A percentile compares a stretch with the other conserved stretches of the same genome.
Evolutionary conservation across 805 yeast species (phyloP).

Genomic region (Hanseniaspora lindneri): DNA sequence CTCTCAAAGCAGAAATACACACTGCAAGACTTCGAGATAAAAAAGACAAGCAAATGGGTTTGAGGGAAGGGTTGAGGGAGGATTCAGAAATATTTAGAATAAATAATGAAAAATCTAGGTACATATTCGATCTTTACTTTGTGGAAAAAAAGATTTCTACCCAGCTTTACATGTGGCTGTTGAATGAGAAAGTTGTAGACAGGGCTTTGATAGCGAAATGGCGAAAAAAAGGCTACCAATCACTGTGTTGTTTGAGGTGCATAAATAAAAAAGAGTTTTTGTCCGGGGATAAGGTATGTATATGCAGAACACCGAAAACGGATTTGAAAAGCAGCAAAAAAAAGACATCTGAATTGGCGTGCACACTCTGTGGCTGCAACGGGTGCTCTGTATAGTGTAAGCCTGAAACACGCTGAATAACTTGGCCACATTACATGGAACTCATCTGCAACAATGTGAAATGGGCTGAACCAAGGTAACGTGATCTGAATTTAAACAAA

Average conservation of each 20-base stretch:
- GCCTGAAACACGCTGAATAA: no score
- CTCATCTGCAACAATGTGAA: no score
- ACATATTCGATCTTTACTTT: slow-evolving; percentile 62
- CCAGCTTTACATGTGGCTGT: slow-evolving; percentile 61
- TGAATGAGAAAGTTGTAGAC: slow-evolving; percentile 57
- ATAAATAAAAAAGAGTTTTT: slow-evolving; percentile 47
- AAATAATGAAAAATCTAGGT: slow-evolving; percentile 65
- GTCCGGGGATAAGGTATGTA: slow-evolving; percentile 58
- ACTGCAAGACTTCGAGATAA: neutral
- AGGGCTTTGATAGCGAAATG: slow-evolving; percentile 67
- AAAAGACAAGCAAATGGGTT: slow-evolving; percentile 4
- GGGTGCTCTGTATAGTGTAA: no score
- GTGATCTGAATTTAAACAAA: no score
- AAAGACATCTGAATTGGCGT: slow-evolving; percentile 34
- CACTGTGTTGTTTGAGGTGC: slow-evolving; percentile 71
- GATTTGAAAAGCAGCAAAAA: slow-evolving; percentile 29
- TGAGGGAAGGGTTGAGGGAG: slow-evolving; percentile 51
- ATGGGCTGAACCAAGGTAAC: no score
- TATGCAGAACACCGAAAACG: slow-evolving; percentile 72
- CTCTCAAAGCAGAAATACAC: neutral
- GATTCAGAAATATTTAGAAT: slow-evolving; percentile 54
- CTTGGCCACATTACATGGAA: no score
- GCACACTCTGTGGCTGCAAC: slow-evolving; percentile 66
- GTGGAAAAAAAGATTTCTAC: slow-evolving; percentile 53
- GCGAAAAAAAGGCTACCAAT: slow-evolving; percentile 77